Base-by-base conservation (phyloP, 2,329 filamentous ascomycete species). In the Cladosporium phlei region DNA sequence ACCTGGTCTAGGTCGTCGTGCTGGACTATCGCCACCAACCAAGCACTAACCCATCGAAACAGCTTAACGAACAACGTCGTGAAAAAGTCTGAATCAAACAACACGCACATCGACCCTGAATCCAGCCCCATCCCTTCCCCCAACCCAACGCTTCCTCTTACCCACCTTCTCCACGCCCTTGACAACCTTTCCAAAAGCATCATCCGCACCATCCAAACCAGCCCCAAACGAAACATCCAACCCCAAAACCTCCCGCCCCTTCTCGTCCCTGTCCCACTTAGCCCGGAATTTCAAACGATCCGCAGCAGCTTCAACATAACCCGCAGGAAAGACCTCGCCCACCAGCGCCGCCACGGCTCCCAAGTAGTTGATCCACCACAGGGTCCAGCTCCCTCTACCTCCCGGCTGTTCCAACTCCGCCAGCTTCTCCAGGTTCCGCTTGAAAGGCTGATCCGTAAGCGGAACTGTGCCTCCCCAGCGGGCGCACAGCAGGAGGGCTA, bases 401-500 rank as follows among this genome's bases (percentile, higher is more conserved):
- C n/a, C n/a, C n/a, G n/a, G n/a, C n/a, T n/a, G n/a, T n/a, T n/a
- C n/a, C 4, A 52, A 55, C 0, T 75, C 76, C 2, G 83, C 62
- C 3, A 85, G 68, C 27, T 68, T 65, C 29, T 74, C 66, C 24
- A 86, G 68, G 3, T 73, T 70, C 1, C 66, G 59, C 24, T 78
- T 76, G 55, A 83, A 80, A 3, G 69, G 61, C 7, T 72, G 59
- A 54, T 85, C 82, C 0, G 71, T 71, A 0, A 79, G 77, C 2
- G 77, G 74, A 2, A 86, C 70, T 32, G 78, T 76, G 2, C 80
- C 81, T 14, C 82, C 85, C 80, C 88, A 94, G 54, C 88, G 75
- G 35, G 85, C 81, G 55, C 82, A 88, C 1, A 87, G 72, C 1
- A 84, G 76, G 3, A 95, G 69, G 0, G 80, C 86, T 3, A 95